Evolutionary conservation across 2,329 filamentous ascomycete genomes (phyloP).

Genomic region (Talaromyces sp.): DNA sequence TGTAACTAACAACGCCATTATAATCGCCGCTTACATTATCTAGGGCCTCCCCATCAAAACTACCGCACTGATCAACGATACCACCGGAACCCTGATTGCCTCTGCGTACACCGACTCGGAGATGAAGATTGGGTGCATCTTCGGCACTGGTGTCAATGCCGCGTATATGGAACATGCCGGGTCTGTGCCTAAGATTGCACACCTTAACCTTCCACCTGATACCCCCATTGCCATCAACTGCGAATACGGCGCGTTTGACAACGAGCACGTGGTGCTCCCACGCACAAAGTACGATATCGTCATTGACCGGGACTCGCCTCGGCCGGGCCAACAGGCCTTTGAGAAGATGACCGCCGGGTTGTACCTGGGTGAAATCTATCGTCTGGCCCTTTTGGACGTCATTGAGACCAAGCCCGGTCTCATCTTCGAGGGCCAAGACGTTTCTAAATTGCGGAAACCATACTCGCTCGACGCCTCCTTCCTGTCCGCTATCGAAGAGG

Average conservation of each 20-base stretch:
- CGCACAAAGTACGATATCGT: conserved; percentile 78
- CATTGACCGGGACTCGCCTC: conserved; percentile 86
- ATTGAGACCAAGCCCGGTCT: conserved; percentile 69
- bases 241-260: conserved; percentile 96
- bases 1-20: not conserved
- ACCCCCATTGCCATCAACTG: conserved; percentile 94
- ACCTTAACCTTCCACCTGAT: conserved; percentile 80
- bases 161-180: conserved; percentile 95
- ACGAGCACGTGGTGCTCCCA: conserved; percentile 82
- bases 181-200: conserved; percentile 85
- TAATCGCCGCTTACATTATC: not conserved
- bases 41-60: conserved; percentile 88
- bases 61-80: conserved; percentile 93
- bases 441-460: conserved; percentile 71
- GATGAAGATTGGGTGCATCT: conserved; percentile 96
- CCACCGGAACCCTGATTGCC: conserved; percentile 92
- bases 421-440: conserved; percentile 81
- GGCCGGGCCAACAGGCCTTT: conserved; percentile 89
- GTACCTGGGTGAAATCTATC: conserved; percentile 92
- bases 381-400: conserved; percentile 76
- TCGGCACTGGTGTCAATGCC: conserved; percentile 95
- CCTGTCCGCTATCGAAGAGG: conserved; percentile 87
- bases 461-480: conserved; percentile 93
- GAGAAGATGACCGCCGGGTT: conserved; percentile 98
- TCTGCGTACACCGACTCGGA: conserved; percentile 91